Evolutionary conservation across 192 early-diverging fungal genomes (phyloP).

Genomic region (Umbelopsis sp.): DNA sequence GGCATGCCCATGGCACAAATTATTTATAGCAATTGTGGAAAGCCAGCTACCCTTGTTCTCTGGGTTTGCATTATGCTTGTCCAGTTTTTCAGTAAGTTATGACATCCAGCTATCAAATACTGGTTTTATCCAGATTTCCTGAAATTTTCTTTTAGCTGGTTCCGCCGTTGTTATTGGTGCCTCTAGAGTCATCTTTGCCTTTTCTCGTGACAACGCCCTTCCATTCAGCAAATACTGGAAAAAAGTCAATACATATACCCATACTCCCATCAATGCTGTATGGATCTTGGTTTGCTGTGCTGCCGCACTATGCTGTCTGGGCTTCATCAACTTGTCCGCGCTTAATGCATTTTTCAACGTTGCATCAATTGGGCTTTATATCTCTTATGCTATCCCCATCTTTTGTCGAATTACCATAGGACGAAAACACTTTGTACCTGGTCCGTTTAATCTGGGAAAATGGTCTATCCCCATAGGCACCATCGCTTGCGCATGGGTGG

Average conservation of each 20-base stretch:
- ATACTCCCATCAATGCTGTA: constrained; percentile 41
- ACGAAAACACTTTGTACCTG: constrained; percentile 39
- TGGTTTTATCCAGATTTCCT: background rate
- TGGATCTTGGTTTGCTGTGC: constrained; percentile 45
- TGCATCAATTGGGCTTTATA: constrained; percentile 41
- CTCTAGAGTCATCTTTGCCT: constrained; percentile 49
- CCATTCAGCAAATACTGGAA: constrained; percentile 37
- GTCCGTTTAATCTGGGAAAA: constrained; percentile 42
- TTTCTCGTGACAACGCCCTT: constrained; percentile 50
- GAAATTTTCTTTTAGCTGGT: constrained; percentile 24
- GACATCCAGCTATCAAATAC: background rate
- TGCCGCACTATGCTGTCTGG: constrained; percentile 39
- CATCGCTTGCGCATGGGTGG: constrained; percentile 34
- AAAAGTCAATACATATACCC: constrained; percentile 32
- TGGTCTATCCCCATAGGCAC: constrained; percentile 35
- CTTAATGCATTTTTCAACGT: constrained; percentile 45
- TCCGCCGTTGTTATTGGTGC: constrained; percentile 31
- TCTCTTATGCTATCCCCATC: constrained; percentile 47
- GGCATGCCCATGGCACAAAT: constrained; percentile 36
- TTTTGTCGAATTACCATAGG: constrained; percentile 40
- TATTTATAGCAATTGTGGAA: constrained; percentile 39
- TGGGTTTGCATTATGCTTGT: constrained; percentile 39
- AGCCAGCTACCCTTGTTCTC: constrained; percentile 27
- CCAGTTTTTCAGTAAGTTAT: constrained; percentile 36
- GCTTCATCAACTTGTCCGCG: constrained; percentile 37